A percentile compares a stretch with the other conserved stretches of the same genome.
Conservation (phyloP, 2,329 filamentous ascomycete genomes). For the Colletotrichum sp. region DNA sequence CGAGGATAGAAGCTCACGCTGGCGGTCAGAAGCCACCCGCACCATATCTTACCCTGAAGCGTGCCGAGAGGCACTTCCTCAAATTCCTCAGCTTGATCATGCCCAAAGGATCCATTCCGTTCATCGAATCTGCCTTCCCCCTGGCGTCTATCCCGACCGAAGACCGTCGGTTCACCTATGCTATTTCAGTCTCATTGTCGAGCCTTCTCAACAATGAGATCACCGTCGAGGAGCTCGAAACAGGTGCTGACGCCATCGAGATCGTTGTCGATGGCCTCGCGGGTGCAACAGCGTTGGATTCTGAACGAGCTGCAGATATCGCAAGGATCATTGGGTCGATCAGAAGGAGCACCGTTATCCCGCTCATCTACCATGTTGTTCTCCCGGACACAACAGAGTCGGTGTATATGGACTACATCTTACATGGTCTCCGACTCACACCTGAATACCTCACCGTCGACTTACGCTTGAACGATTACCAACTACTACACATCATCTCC, state of each 20-base stretch:
- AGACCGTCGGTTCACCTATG: constrained; percentile 68
- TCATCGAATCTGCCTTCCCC: constrained; percentile 68
- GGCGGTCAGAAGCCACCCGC: constrained; percentile 47
- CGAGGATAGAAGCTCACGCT: constrained; percentile 12
- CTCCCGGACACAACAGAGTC: constrained; percentile 32
- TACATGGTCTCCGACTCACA: constrained; percentile 63
- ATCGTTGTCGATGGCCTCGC: constrained; percentile 51
- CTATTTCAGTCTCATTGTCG: constrained; percentile 64
- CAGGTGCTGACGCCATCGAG: constrained; percentile 71
- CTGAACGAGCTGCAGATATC: constrained; percentile 51
- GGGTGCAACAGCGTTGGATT: constrained; percentile 18
- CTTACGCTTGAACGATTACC: constrained; percentile 56
- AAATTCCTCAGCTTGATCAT: constrained; percentile 69
- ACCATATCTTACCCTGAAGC: constrained; percentile 70
- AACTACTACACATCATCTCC: constrained; percentile 53
- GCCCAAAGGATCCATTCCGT: constrained; percentile 56
- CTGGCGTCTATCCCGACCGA: constrained; percentile 65
- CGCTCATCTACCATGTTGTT: constrained; percentile 59
- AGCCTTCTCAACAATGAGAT: constrained; percentile 56
- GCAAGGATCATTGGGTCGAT: constrained; percentile 64
- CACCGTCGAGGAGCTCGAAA: constrained; percentile 68
- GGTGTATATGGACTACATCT: constrained; percentile 60
- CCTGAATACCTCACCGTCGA: constrained; percentile 69
- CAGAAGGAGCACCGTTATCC: constrained; percentile 65
- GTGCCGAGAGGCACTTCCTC: constrained; percentile 71